phyloP scores from a whole-genome alignment of 2,329 filamentous ascomycete genomes.

The Pseudogymnoascus sp. region DNA sequence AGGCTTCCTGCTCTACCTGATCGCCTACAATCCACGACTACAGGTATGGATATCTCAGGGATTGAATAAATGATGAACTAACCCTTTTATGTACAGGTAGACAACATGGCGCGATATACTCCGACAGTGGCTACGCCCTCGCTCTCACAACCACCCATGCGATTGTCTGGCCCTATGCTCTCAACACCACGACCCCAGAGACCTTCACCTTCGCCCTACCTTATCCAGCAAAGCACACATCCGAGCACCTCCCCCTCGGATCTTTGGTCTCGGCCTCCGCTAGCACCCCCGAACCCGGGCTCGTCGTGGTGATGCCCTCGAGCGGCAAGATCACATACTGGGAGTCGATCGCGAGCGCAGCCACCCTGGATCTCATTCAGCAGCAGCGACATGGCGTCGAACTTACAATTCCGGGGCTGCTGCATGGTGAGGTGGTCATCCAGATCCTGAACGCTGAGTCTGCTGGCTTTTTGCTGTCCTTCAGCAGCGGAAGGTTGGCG shows the following conservation, averaged over 20 bases:
- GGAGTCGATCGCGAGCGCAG: slow-evolving; percentile 87
- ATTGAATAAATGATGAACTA: neutral
- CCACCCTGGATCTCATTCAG: slow-evolving; percentile 73
- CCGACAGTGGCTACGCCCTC: slow-evolving; percentile 63
- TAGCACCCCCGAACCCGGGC: slow-evolving; percentile 69
- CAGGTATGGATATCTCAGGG: slow-evolving; percentile 42
- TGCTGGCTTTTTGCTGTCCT: slow-evolving; percentile 74
- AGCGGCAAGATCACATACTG: slow-evolving; percentile 86
- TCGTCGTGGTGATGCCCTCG: slow-evolving; percentile 76
- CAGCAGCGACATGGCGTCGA: slow-evolving; percentile 76
- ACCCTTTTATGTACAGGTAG: slow-evolving; percentile 37
- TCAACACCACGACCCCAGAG: slow-evolving; percentile 59
- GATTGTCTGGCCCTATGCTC: slow-evolving; percentile 81
- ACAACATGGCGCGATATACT: slow-evolving; percentile 58
- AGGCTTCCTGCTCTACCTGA: slow-evolving; percentile 78
- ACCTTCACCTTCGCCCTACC: slow-evolving; percentile 75
- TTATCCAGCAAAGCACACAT: slow-evolving; percentile 55
- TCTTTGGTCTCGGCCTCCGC: slow-evolving; percentile 73
- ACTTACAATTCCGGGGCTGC: slow-evolving; percentile 62
- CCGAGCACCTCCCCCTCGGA: slow-evolving; percentile 71
- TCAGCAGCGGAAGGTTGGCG: slow-evolving; percentile 78
- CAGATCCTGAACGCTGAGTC: slow-evolving; percentile 75
- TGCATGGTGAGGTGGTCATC: slow-evolving; percentile 67
- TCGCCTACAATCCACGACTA: slow-evolving; percentile 56
- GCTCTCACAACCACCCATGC: slow-evolving; percentile 74